Base-by-base conservation (phyloP, 148 eudicot genomes). In the Persicaria maculosa region DNA sequence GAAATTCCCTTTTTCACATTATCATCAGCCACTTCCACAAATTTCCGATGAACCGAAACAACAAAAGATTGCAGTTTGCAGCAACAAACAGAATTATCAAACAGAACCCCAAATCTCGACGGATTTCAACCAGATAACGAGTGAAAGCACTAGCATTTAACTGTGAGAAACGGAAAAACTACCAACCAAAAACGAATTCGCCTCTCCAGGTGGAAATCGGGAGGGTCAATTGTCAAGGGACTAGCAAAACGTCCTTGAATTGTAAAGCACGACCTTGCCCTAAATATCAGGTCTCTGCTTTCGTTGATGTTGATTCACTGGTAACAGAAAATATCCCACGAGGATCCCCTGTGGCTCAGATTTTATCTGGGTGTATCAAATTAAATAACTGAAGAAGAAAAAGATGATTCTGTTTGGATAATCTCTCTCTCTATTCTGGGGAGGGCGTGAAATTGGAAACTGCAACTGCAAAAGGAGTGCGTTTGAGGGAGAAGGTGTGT, bases 361-460 rank as follows among this genome's bases (percentile, higher is more conserved):
- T 22, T 22, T 62, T 25, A 22, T 12, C 10, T 64, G 69, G 10
- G 14, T 31, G 70, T 14, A 65, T 15, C 70, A 65, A 31, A 31
- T 31, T 31, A 31, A 43, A 40, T 40, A 12, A 40, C n/a, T 40
- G 5, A 65, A 40, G 15, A 43, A 12, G 57, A 17, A 52, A 65
- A 62, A 15, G 44, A 31, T 40, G 12, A 40, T 36, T 14, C 46
- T 8, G 46, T 4, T 12, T 40, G 70, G 46, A 65, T 65, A 65
- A 65, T 36, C 70, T 40, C 69, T 10, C 44, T 36, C 62, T 9
- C 53, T 50, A 2, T 17, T 52, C 57, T 11, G 4, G 31, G 36
- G 64, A 58, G 31, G 64, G 31, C 20, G 20, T 40, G 47, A 65
- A 65, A 65, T 43, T 65, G 64, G 46, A 65, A 65, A 40, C 70